Base-by-base conservation (phyloP, 164 flowering plant species). In the Piper betle region DNA sequence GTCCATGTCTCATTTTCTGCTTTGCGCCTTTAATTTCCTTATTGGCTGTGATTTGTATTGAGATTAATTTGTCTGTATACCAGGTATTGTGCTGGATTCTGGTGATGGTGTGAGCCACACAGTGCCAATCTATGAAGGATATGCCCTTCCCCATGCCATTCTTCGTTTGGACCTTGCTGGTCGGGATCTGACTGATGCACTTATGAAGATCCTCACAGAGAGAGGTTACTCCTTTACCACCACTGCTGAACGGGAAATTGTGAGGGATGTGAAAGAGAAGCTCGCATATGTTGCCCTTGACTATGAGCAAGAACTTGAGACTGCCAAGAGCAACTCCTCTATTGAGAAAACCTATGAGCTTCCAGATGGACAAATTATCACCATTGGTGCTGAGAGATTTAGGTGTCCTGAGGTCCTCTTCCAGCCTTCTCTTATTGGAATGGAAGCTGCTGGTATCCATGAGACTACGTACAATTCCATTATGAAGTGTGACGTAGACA, bases 211-310 rank as follows among this genome's bases (percentile, higher is more conserved):
- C 39, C 71, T 72, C 5, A 72, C 74, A 11, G 74, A 72, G 56
- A 67, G 74, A 59, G 74, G 74, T 13, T 72, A 72, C 65, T 72
- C 74, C 11, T 72, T 72, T 62, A 72, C 75, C 41, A 72, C 75
- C 20, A 68, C 75, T 12, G 75, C 75, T 15, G 72, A 72, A 66
- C 78, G 78, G 52, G 78, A 74, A 74, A 74, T 74, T 71, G 78
- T 74, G 19, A 66, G 78, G 19, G 76, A 85, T 74, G 74, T 85
- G 81, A 85, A 85, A 66, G 91, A 85, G 75, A 85, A 85, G 72
- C 75, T 74, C 5, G 67, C 76, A 7, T 73, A 73, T 62, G 66
- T 73, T 43, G 76, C 76, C 13, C 76, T 73, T 53, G 76, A 73
- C 65, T 73, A 69, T 39, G 76, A 73, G 62, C 73, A 73, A 55